A percentile compares a stretch with the other conserved stretches of the same genome.
Evolutionary conservation across 176 grass and related monocot genomes (phyloP).

Genomic region (Canna indica): DNA sequence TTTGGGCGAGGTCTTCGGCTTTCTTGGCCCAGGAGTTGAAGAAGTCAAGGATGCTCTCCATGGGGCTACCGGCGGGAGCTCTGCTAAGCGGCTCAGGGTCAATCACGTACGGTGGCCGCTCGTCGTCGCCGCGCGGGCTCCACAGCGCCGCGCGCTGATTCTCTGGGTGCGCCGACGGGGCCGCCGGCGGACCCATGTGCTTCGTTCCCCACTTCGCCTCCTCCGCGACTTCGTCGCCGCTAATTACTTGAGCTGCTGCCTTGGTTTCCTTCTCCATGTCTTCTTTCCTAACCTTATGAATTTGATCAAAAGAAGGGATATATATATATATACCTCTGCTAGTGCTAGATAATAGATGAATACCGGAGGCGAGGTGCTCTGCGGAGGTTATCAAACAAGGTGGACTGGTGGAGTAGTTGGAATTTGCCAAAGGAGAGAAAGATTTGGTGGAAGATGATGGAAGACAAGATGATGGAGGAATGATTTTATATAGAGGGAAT

Average conservation of each 20-base stretch:
- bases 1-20: conserved; percentile 73
- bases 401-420: not conserved
- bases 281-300: not conserved
- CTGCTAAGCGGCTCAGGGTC: conserved; percentile 18
- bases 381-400: not conserved
- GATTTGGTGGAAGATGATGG: not conserved
- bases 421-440: not conserved
- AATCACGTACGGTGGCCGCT: conserved; percentile 63
- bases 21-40: conserved; percentile 85
- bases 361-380: no score
- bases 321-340: no score
- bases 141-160: conserved; percentile 59
- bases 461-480: not conserved
- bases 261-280: conserved; percentile 10
- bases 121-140: conserved; percentile 50
- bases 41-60: conserved; percentile 80
- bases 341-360: no score
- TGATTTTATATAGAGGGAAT: not conserved
- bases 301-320: no score
- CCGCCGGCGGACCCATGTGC: conserved; percentile 66
- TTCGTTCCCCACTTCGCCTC: conserved; percentile 55
- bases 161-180: conserved; percentile 58
- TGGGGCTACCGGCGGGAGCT: conserved; percentile 36
- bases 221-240: conserved; percentile 10
- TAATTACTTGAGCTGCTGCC: conserved; percentile 11